Evolutionary conservation across 176 grass and related monocot genomes (phyloP).

Genomic region (Saccharum spontaneum): DNA sequence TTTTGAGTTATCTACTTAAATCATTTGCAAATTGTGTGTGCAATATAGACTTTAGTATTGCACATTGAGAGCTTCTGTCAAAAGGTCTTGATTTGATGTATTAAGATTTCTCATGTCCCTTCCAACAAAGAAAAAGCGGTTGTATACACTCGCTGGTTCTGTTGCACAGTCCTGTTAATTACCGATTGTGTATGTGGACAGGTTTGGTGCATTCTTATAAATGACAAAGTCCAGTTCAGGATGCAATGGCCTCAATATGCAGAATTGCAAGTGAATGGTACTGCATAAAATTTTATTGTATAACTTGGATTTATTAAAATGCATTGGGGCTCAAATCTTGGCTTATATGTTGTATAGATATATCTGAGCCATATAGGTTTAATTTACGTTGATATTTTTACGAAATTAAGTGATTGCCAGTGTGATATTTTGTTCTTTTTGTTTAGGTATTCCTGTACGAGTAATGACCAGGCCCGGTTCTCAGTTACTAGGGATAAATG

Average conservation of each 20-base stretch:
- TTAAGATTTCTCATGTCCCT: neutral
- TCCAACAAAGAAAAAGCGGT: slow-evolving; percentile 12
- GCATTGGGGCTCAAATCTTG: neutral
- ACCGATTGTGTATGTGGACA: slow-evolving; percentile 35
- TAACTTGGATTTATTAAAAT: slow-evolving; percentile 17
- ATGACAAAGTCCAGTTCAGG: slow-evolving; percentile 97
- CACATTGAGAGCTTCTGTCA: neutral
- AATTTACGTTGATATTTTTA: slow-evolving; percentile 18
- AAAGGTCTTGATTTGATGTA: slow-evolving; percentile 21
- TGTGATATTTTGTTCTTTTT: slow-evolving; percentile 41
- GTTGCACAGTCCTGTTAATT: slow-evolving; percentile 15
- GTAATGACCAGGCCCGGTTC: slow-evolving; percentile 81
- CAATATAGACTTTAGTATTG: slow-evolving; percentile 4
- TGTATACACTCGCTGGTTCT: neutral
- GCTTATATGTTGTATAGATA: neutral
- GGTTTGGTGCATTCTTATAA: slow-evolving; percentile 96
- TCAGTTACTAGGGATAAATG: slow-evolving; percentile 90
- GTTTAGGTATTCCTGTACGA: slow-evolving; percentile 71
- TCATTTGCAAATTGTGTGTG: slow-evolving; percentile 10
- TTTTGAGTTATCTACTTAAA: slow-evolving; percentile 1
- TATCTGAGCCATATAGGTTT: neutral
- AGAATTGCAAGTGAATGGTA: slow-evolving; percentile 94
- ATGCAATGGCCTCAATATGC: slow-evolving; percentile 95
- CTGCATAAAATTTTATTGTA: neutral
- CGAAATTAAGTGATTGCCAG: slow-evolving; percentile 24